phyloP scores from a whole-genome alignment of 129 eudicot genomes.

The Pulicaria dysenterica region DNA sequence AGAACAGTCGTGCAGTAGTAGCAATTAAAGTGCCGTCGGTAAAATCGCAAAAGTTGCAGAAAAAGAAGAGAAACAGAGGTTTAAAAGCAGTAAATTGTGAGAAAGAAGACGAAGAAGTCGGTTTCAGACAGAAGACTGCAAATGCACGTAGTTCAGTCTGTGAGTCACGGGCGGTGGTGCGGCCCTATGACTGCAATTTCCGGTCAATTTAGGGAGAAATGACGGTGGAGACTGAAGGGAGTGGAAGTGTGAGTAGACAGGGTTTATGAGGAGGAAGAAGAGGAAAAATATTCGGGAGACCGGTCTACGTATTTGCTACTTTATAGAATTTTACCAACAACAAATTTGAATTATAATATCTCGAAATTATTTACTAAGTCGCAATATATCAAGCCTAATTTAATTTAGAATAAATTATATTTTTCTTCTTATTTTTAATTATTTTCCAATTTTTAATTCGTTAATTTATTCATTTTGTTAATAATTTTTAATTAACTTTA shows the following conservation, averaged over 20 bases:
- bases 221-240: constrained; percentile 14
- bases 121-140: background rate
- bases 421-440: too few species aligned
- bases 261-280: constrained; percentile 1
- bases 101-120: constrained; percentile 3
- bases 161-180: constrained; percentile 1
- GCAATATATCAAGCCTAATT: too few species aligned
- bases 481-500: too few species aligned
- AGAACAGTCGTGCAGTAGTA: constrained; percentile 8
- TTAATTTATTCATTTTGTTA: too few species aligned
- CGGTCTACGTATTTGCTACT: constrained; percentile 19
- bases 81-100: constrained; percentile 15
- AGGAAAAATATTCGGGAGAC: background rate
- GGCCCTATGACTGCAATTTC: constrained; percentile 9
- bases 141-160: background rate
- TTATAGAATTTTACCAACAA: constrained; percentile 43
- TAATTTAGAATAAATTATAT: too few species aligned
- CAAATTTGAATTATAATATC: background rate
- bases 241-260: constrained; percentile 5
- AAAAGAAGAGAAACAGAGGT: background rate
- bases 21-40: background rate
- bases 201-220: constrained; percentile 9
- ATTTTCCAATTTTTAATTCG: too few species aligned
- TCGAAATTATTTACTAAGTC: too few species aligned
- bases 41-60: constrained; percentile 3